Percentiles rank a stretch among this genome's conserved stretches.
phyloP scores from a whole-genome alignment of 805 yeast species.

The Schwanniomyces polymorphus region DNA sequence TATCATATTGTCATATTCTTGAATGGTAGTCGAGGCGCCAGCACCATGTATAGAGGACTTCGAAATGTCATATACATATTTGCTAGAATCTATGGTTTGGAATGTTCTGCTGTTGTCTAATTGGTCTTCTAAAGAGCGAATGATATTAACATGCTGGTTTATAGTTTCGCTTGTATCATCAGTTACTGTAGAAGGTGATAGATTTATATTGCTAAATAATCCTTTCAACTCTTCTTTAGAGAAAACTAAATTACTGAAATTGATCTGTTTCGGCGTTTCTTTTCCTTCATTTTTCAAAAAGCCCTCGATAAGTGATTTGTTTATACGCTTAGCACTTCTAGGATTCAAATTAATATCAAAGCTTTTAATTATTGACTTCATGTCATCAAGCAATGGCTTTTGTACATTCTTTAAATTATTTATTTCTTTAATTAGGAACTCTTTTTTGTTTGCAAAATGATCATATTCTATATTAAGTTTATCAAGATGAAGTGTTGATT shows the following conservation, averaged over 20 bases:
- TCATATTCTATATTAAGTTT: conserved; percentile 21
- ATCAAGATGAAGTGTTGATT: conserved; percentile 13
- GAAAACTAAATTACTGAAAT: conserved; percentile 15
- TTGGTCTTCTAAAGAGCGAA: conserved; percentile 18
- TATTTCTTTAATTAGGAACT: conserved; percentile 16
- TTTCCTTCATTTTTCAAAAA: conserved; percentile 8
- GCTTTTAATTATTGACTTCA: conserved; percentile 21
- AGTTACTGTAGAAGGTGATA: conserved; percentile 13
- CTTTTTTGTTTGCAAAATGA: conserved; percentile 14
- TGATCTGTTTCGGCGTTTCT: conserved; percentile 8
- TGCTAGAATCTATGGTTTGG: conserved; percentile 16
- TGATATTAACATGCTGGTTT: conserved; percentile 9
- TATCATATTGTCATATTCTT: conserved; percentile 34
- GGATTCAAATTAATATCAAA: conserved; percentile 19
- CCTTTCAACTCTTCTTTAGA: conserved; percentile 16
- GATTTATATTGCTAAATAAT: conserved; percentile 18
- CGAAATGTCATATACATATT: conserved; percentile 23
- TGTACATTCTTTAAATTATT: conserved; percentile 26
- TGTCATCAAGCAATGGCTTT: conserved; percentile 36
- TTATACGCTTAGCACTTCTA: conserved; percentile 10
- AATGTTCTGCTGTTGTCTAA: conserved; percentile 20
- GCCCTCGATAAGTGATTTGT: conserved; percentile 9
- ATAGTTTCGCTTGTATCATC: conserved; percentile 5
- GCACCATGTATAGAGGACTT: conserved; percentile 19
- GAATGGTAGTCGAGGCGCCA: conserved; percentile 14